These are phyloP conservation scores for Beta macrorhiza DNA, from an alignment of 179 eudicot genomes.

Conservation along the genomic window DNA sequence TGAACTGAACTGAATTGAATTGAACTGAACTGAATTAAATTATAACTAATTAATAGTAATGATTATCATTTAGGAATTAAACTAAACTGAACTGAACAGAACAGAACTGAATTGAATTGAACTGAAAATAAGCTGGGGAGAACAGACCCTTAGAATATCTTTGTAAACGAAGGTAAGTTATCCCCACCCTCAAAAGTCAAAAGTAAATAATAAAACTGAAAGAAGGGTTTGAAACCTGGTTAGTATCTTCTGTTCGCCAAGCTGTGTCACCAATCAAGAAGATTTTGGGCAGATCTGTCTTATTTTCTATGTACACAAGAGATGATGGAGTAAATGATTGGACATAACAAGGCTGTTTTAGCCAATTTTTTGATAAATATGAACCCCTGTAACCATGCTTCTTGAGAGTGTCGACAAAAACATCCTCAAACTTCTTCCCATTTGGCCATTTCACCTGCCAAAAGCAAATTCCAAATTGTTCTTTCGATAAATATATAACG, in stretches of 20 bases:
- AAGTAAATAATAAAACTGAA: neutral
- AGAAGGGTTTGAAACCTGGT: constrained; percentile 52
- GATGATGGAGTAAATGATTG: constrained; percentile 96
- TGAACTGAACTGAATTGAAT: no score
- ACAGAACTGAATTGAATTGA: no score
- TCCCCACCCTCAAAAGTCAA: neutral
- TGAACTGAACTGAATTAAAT: no score
- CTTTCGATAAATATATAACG: no score
- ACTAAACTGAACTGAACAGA: no score
- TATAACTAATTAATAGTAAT: no score
- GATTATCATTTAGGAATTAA: no score
- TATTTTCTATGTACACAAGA: constrained; percentile 62
- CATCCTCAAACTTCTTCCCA: constrained; percentile 78
- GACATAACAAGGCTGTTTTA: constrained; percentile 74
- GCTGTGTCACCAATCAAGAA: constrained; percentile 64
- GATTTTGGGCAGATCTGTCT: constrained; percentile 74
- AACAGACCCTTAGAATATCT: neutral
- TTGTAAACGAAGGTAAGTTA: neutral
- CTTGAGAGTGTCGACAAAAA: constrained; percentile 68
- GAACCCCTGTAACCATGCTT: constrained; percentile 80
- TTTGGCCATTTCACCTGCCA: constrained; percentile 86
- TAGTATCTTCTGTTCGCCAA: constrained; percentile 77
- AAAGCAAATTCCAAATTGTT: neutral
- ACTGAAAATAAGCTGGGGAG: no score
- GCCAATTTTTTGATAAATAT: constrained; percentile 79